Conservation (phyloP, 2,329 filamentous ascomycete genomes). For the Penicillium aurantiogriseum region DNA sequence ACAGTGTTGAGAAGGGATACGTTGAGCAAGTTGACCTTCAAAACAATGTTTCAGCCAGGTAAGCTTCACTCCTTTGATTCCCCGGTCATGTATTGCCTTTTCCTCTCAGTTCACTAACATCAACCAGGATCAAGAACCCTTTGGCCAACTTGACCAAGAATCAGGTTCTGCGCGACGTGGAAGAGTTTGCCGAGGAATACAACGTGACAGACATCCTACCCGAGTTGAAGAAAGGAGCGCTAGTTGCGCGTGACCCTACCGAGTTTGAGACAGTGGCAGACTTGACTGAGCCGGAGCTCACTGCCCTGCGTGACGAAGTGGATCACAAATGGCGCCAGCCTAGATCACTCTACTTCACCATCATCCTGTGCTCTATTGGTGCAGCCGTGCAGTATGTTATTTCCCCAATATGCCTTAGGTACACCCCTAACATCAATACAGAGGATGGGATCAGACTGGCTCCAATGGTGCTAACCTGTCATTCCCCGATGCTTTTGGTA, state of each 20-base stretch:
- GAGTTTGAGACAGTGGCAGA: constrained; percentile 46
- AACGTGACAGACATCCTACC: constrained; percentile 42
- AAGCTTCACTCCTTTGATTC: constrained; percentile 1
- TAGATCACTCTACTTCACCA: constrained; percentile 49
- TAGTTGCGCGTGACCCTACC: constrained; percentile 51
- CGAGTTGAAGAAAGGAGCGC: constrained; percentile 48
- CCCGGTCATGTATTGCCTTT: neutral
- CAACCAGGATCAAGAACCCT: constrained; percentile 47
- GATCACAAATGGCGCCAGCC: constrained; percentile 53
- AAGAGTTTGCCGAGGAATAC: constrained; percentile 43
- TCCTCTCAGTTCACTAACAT: neutral
- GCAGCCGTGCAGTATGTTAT: constrained; percentile 50
- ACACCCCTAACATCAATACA: constrained; percentile 8
- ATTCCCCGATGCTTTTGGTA: constrained; percentile 50
- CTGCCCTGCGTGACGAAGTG: constrained; percentile 47
- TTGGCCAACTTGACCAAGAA: constrained; percentile 41
- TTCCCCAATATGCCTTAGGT: neutral
- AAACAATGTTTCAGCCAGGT: constrained; percentile 30
- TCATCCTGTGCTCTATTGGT: constrained; percentile 53
- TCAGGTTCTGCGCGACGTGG: constrained; percentile 43
- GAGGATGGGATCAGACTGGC: constrained; percentile 36
- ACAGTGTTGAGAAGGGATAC: constrained; percentile 15
- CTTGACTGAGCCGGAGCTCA: constrained; percentile 44
- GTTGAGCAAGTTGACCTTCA: constrained; percentile 26
- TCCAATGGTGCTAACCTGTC: constrained; percentile 49